These are phyloP conservation scores for Amborella trichopoda DNA, from an alignment of 164 flowering plant species.

Conservation along the genomic window DNA sequence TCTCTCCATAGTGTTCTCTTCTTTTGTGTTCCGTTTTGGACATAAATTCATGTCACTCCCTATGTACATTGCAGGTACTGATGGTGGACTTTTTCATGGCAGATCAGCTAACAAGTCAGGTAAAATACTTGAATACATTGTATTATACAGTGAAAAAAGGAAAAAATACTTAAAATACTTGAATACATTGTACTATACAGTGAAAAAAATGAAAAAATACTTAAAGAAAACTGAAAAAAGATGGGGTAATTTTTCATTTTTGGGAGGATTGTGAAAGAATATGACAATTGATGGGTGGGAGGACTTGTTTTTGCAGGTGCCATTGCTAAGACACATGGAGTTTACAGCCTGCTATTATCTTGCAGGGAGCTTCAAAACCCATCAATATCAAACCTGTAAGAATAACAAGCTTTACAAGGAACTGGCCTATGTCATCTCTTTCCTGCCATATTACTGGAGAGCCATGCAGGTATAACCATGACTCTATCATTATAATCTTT, in stretches of 20 bases:
- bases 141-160: too few relatives aligned
- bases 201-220: too few relatives aligned
- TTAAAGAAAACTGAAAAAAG: too few relatives aligned
- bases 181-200: too few relatives aligned
- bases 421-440: constrained; percentile 83
- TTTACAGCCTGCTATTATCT: constrained; percentile 80
- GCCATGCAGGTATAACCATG: constrained; percentile 80
- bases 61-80: constrained; percentile 68
- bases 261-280: too few relatives aligned
- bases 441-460: constrained; percentile 92
- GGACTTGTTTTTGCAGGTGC: constrained; percentile 59
- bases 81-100: constrained; percentile 98
- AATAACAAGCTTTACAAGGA: constrained; percentile 61
- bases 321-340: constrained; percentile 82
- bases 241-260: too few relatives aligned
- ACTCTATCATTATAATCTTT: too few relatives aligned
- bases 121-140: constrained; percentile 17
- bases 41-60: background rate
- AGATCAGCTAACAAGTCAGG: constrained; percentile 99
- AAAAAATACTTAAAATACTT: too few relatives aligned
- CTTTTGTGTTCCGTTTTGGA: background rate
- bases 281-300: background rate
- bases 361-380: constrained; percentile 61
- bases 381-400: constrained; percentile 47
- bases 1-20: background rate